Conservation (phyloP, 306 rosid genomes). For the Prinsepia uniflora region DNA sequence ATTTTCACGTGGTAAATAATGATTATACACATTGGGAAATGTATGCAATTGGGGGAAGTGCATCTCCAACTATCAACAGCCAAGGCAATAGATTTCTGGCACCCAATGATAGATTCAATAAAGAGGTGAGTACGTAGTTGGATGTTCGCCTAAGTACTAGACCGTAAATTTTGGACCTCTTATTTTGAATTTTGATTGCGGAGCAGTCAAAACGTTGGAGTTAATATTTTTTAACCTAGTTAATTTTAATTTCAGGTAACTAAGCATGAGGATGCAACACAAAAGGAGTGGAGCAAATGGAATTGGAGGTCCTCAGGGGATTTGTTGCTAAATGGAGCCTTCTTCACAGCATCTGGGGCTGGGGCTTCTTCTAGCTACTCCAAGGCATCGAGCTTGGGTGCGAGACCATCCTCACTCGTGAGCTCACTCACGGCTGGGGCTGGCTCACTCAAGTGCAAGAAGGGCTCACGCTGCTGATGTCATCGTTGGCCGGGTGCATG, state of each 20-base stretch:
- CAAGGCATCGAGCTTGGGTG: conserved; percentile 77
- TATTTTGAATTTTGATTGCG: neutral
- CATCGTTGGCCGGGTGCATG: too few species aligned
- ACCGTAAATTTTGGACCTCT: too few species aligned
- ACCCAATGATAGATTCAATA: conserved; percentile 44
- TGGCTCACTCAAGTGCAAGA: conserved; percentile 62
- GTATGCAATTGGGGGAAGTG: conserved; percentile 97
- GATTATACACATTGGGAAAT: conserved; percentile 85
- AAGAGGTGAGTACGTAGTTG: conserved; percentile 51
- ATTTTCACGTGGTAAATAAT: conserved; percentile 95
- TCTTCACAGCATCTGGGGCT: conserved; percentile 68
- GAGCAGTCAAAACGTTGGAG: neutral
- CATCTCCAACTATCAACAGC: conserved; percentile 82
- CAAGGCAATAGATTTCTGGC: conserved; percentile 93
- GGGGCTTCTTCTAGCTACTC: conserved; percentile 75
- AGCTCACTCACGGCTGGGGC: conserved; percentile 65
- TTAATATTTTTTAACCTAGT: neutral
- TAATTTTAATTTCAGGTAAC: conserved; percentile 57
- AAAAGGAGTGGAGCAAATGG: conserved; percentile 75
- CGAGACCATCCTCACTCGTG: conserved; percentile 64
- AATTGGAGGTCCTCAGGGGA: conserved; percentile 90
- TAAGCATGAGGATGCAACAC: conserved; percentile 50
- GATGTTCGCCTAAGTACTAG: too few species aligned
- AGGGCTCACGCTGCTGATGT: conserved; percentile 61
- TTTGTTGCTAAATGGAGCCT: conserved; percentile 74